Conservation (phyloP, 2,329 filamentous ascomycete species). For the Fusarium luffae region DNA sequence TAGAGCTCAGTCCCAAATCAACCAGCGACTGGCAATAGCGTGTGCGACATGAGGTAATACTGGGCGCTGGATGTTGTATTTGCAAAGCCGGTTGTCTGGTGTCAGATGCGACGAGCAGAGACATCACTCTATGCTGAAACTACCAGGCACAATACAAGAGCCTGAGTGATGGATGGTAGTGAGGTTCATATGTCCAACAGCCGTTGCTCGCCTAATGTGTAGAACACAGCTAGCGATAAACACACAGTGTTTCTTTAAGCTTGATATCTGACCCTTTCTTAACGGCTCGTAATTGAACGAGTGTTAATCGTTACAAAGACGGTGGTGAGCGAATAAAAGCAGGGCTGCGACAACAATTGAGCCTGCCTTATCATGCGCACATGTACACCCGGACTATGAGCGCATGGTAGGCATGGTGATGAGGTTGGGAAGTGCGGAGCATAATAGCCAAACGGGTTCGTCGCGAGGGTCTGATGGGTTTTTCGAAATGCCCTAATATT, state of each 20-base stretch:
- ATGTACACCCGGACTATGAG: not conserved
- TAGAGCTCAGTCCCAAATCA: not conserved
- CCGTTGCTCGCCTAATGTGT: no score
- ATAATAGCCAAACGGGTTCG: not conserved
- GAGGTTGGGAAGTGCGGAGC: conserved; percentile 20
- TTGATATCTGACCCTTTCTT: not conserved
- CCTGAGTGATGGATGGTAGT: not conserved
- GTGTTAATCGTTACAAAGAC: not conserved
- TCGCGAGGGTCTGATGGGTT: conserved; percentile 21
- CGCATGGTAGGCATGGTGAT: conserved; percentile 1
- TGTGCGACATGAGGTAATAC: conserved; percentile 18
- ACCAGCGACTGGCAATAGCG: conserved; percentile 4
- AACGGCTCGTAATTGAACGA: conserved; percentile 1
- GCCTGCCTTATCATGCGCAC: not conserved
- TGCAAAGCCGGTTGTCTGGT: not conserved
- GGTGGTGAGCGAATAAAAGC: not conserved
- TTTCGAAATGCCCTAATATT: conserved; percentile 29
- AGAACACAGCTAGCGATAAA: not conserved
- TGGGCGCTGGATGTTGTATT: not conserved
- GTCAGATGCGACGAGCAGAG: not conserved
- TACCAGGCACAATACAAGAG: not conserved
- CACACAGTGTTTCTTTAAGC: not conserved
- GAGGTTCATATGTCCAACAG: not conserved
- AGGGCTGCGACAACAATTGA: not conserved
- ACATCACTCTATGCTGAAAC: not conserved